phyloP scores from a whole-genome alignment of 1,139 yeast species.

The Chernovozyma sophiae-reginae region DNA sequence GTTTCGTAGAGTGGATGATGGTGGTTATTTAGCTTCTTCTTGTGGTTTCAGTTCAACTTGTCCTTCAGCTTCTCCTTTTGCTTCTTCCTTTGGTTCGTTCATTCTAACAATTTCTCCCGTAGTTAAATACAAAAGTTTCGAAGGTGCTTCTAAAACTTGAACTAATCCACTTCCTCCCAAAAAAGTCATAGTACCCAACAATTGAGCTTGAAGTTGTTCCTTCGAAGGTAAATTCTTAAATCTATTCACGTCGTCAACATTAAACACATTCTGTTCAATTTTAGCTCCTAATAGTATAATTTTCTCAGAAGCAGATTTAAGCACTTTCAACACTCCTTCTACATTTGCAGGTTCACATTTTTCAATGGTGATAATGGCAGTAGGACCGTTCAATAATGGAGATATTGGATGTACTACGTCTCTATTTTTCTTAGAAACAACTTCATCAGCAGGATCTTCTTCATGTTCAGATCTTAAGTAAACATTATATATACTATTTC shows the following conservation, averaged over 20 bases:
- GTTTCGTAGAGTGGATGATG: too few relatives aligned
- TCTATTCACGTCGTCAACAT: conserved; percentile 48
- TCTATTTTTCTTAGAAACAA: conserved; percentile 44
- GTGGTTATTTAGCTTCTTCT: neutral
- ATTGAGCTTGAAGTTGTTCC: conserved; percentile 71
- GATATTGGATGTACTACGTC: conserved; percentile 57
- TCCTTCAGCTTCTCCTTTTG: conserved; percentile 4
- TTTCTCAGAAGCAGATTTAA: conserved; percentile 66
- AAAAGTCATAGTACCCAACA: conserved; percentile 78
- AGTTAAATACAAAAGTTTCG: conserved; percentile 67
- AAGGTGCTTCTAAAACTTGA: conserved; percentile 67
- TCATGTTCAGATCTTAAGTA: conserved; percentile 69
- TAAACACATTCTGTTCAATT: conserved; percentile 57
- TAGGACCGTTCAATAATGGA: conserved; percentile 75
- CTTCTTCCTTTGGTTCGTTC: conserved; percentile 4
- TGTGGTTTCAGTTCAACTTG: neutral
- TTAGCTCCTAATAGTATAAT: conserved; percentile 82
- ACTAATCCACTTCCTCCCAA: conserved; percentile 90
- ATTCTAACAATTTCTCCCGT: conserved; percentile 10
- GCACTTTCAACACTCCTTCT: conserved; percentile 53
- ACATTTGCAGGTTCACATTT: conserved; percentile 69
- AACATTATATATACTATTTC: conserved; percentile 67
- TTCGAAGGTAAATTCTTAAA: conserved; percentile 74
- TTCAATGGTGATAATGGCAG: conserved; percentile 71
- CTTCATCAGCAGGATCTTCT: conserved; percentile 70